Base-by-base conservation (phyloP, 1,139 yeast genomes). In the Geotrichum macrosporum region DNA sequence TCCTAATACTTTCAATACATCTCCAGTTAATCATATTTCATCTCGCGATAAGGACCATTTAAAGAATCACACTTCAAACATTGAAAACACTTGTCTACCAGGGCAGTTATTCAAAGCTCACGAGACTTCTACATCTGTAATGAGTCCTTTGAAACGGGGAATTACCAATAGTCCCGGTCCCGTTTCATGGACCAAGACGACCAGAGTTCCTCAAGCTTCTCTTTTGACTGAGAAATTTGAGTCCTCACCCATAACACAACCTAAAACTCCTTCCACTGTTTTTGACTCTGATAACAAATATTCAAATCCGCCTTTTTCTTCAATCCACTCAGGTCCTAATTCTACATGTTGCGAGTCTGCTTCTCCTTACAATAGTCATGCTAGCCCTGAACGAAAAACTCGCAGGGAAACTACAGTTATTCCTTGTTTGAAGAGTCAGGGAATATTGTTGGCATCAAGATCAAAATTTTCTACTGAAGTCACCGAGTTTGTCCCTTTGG, bases 1-100 rank as follows among this genome's bases (percentile, higher is more conserved):
- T 19, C 44, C 44, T 15, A 26, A 16, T n/a, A 18, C 38, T 15
- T 41, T 41, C n/a, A 10, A 37, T 13, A 22, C 43, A 6, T 36
- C 41, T 16, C 31, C 31, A 15, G 5, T 12, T n/a, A n/a, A n/a
- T n/a, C n/a, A n/a, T n/a, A n/a, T n/a, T 29, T 34, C 24, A 16
- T 6, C 30, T 3, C 18, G 34, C 18, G 18, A 22, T 3, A 37
- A 27, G 16, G 34, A 34, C 16, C 41, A 37, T 24, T 33, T 37
- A 24, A 37, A 37, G 26, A 27, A 27, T 15, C 29, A 37, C 34
- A 27, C 29, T 19, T 27, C 33, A 5, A 37, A 29, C 15, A 37
- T 37, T 29, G 41, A 37, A 37, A 24, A 36, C 33, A 36, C 31
- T 2, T 26, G 39, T 13, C 39, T 30, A 34, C 10, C 24, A n/a